phyloP scores from a whole-genome alignment of 257 asterid genomes.

The Haberlea rhodopensis region DNA sequence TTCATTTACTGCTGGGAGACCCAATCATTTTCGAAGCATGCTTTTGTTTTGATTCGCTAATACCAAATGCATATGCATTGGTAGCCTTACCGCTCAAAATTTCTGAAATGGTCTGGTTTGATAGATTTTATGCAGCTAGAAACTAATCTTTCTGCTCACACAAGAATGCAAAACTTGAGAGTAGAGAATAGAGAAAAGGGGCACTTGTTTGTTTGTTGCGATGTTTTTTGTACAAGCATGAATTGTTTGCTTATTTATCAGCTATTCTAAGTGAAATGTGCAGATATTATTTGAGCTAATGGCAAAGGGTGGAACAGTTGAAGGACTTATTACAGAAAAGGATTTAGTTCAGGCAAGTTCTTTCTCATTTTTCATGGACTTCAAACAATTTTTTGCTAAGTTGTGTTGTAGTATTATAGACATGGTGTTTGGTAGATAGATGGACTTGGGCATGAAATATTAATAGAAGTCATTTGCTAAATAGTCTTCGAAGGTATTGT shows the following conservation, averaged over 20 bases:
- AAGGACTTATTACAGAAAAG: slow-evolving; percentile 86
- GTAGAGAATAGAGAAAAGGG: background rate
- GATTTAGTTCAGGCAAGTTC: slow-evolving; percentile 87
- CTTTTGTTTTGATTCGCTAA: slow-evolving; percentile 9
- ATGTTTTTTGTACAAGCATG: background rate
- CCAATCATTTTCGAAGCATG: background rate
- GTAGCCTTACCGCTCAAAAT: background rate
- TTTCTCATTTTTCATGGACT: slow-evolving; percentile 18
- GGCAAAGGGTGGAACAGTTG: slow-evolving; percentile 90
- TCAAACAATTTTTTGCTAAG: slow-evolving; percentile 1
- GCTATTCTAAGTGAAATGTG: slow-evolving; percentile 24
- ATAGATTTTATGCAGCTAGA: background rate
- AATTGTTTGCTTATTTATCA: slow-evolving; percentile 1
- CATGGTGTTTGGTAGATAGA: background rate
- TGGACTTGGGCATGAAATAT: background rate
- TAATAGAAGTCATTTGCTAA: background rate
- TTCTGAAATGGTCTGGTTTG: background rate
- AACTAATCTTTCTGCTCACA: background rate
- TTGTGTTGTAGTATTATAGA: slow-evolving; percentile 2
- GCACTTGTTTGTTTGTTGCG: slow-evolving; percentile 1
- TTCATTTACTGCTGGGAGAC: slow-evolving; percentile 7
- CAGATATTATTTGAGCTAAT: slow-evolving; percentile 87
- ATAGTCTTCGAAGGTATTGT: background rate
- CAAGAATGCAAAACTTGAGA: slow-evolving; percentile 5
- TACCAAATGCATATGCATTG: background rate